phyloP scores from a whole-genome alignment of 2,329 filamentous ascomycete genomes.

The Neobulgaria alba region DNA sequence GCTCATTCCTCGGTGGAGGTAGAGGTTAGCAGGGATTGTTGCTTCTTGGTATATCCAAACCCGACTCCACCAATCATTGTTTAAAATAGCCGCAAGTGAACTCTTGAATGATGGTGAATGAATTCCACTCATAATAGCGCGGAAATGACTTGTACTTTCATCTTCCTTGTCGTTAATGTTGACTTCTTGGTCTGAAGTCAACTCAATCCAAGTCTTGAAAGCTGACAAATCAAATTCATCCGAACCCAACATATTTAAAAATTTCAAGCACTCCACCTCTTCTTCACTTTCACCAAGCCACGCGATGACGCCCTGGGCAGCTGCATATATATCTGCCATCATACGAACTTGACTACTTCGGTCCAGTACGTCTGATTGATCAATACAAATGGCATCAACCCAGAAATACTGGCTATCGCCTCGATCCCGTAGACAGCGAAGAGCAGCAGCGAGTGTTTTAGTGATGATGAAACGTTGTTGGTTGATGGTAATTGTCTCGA shows the following conservation, averaged over 20 bases:
- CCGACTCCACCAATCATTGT: not conserved
- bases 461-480: not conserved
- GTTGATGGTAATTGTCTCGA: not conserved
- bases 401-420: not conserved
- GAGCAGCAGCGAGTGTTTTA: not conserved
- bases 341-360: not conserved
- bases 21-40: not conserved
- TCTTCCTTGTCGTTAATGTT: too few relatives aligned
- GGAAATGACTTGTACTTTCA: too few relatives aligned
- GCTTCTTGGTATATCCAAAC: not conserved
- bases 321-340: slow-evolving; percentile 1
- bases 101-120: too few relatives aligned
- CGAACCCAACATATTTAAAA: not conserved
- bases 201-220: not conserved
- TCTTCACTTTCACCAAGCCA: slow-evolving; percentile 2
- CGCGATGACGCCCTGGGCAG: not conserved
- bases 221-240: not conserved
- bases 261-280: not conserved
- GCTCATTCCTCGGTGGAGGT: not conserved
- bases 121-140: too few relatives aligned
- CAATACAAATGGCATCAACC: slow-evolving; percentile 4
- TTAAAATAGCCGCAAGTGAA: not conserved
- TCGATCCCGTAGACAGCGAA: not conserved
- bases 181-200: not conserved
- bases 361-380: slow-evolving; percentile 20